Conservation (phyloP, 495 filamentous ascomycete genomes). For the Penicillium arizonense region DNA sequence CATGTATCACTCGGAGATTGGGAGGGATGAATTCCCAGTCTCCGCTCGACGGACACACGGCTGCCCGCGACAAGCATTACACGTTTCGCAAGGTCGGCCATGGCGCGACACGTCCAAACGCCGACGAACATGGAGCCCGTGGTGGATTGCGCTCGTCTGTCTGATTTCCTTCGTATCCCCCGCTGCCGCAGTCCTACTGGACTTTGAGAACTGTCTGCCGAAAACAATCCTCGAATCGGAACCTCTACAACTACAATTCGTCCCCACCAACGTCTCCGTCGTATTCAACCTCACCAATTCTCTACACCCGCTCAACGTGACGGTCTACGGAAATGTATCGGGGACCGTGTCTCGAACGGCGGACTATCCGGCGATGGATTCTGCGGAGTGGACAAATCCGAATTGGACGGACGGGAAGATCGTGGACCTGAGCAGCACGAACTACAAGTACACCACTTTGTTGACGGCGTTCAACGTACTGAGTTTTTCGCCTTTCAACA, state of each 20-base stretch:
- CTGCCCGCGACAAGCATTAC: constrained; percentile 6
- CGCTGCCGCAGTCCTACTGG: constrained; percentile 57
- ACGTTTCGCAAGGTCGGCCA: constrained; percentile 14
- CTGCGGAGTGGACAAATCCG: constrained; percentile 51
- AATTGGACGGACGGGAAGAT: constrained; percentile 76
- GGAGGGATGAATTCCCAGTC: not conserved
- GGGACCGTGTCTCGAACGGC: constrained; percentile 50
- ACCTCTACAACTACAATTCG: constrained; percentile 71
- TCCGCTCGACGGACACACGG: constrained; percentile 8
- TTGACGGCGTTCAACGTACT: constrained; percentile 66
- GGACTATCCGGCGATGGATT: constrained; percentile 50
- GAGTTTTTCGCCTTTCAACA: constrained; percentile 64
- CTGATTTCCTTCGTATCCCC: constrained; percentile 22
- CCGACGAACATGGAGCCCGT: constrained; percentile 15
- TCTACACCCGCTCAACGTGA: constrained; percentile 70
- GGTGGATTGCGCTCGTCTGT: constrained; percentile 25
- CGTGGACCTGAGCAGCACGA: constrained; percentile 47
- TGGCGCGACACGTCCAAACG: constrained; percentile 24
- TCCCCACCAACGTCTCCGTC: constrained; percentile 69
- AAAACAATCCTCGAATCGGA: constrained; percentile 52
- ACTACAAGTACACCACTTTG: constrained; percentile 68
- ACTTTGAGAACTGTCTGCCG: constrained; percentile 81
- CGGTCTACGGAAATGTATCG: constrained; percentile 87
- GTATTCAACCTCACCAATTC: constrained; percentile 61
- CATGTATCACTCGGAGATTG: constrained; percentile 32